Evolutionary conservation across 331 rosid species (phyloP), one percentile per base, ranked within the genome.

Genomic region (Phaseolus coccineus): DNA sequence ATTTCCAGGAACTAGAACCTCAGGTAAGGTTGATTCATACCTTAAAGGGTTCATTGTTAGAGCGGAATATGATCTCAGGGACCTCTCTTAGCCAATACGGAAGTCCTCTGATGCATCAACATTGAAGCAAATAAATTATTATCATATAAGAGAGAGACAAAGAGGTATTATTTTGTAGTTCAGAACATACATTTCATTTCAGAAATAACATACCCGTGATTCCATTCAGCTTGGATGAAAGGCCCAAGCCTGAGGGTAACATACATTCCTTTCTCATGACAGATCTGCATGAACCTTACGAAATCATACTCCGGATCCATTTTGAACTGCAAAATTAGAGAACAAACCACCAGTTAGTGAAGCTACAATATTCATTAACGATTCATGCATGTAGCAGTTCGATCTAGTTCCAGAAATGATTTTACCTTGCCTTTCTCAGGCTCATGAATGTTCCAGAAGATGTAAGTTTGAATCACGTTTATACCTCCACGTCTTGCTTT

Each of bases 211-310:
- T 86, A 94, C 98, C 99, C 99, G 31, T 96, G 99, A 83, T 90
- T 96, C 99, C 99, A 96, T 87, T 96, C 99, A 11, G 99, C 99
- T 88, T 96, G 98, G 84, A 96, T 90, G 87, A 96, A 96, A 61
- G 99, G 99, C 0, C 99, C 99, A 82, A 96, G 75, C 84, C 99
- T 89, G 13, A 96, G 93, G 40, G 91, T 91, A 16, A 72, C 87
- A 73, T 78, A 96, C 97, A 96, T 85, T 52, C 88, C 91, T 61
- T 83, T 66, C 61, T 90, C 84, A 8, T 74, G 90, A 22, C 87
- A 35, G 7, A 89, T 70, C 80, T 39, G 88, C 27, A 96, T 72
- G 80, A 89, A 96, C 84, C 83, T 91, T 35, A 96, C 88, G 83
- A 91, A 15, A 83, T 96, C 99, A 28, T 84, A 66, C 2, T 84